These are phyloP conservation scores for Starmera dryadoides DNA, from an alignment of 805 yeast species.

Conservation along the genomic window DNA sequence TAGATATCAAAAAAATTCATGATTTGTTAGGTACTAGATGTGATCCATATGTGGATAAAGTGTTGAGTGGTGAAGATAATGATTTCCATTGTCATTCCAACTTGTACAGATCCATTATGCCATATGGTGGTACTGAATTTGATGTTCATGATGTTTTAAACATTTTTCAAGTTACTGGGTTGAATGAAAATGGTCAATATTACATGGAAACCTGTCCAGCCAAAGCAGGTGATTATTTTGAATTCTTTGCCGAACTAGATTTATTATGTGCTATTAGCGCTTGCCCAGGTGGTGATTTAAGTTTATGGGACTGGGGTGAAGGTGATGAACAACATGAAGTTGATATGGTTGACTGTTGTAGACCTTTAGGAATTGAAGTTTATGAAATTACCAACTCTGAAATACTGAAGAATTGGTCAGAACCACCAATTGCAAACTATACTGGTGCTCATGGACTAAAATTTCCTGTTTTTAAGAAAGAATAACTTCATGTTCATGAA, in stretches of 20 bases:
- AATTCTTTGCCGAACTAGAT: conserved; percentile 61
- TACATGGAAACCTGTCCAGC: conserved; percentile 70
- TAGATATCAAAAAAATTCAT: conserved; percentile 58
- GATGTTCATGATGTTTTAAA: conserved; percentile 66
- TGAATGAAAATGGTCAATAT: conserved; percentile 57
- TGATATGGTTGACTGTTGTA: conserved; percentile 54
- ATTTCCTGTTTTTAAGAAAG: conserved; percentile 18
- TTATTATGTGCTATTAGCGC: conserved; percentile 57
- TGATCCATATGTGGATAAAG: conserved; percentile 61
- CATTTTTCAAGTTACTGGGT: conserved; percentile 64
- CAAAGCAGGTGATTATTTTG: conserved; percentile 50
- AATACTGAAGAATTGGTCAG: conserved; percentile 41
- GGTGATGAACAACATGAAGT: conserved; percentile 34
- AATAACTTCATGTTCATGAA: not conserved
- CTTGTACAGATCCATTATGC: conserved; percentile 49
- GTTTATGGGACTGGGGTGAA: conserved; percentile 70
- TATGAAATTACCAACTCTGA: conserved; percentile 41
- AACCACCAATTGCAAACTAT: conserved; percentile 44
- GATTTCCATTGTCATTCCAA: conserved; percentile 66
- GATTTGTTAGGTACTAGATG: conserved; percentile 64
- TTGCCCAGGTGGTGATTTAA: conserved; percentile 66
- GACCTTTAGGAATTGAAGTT: conserved; percentile 58
- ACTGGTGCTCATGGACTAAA: conserved; percentile 48
- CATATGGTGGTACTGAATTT: conserved; percentile 54
- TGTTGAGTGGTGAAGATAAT: conserved; percentile 56